Evolutionary conservation across 345 rosid genomes (phyloP).

Genomic region (Salix udensis): DNA sequence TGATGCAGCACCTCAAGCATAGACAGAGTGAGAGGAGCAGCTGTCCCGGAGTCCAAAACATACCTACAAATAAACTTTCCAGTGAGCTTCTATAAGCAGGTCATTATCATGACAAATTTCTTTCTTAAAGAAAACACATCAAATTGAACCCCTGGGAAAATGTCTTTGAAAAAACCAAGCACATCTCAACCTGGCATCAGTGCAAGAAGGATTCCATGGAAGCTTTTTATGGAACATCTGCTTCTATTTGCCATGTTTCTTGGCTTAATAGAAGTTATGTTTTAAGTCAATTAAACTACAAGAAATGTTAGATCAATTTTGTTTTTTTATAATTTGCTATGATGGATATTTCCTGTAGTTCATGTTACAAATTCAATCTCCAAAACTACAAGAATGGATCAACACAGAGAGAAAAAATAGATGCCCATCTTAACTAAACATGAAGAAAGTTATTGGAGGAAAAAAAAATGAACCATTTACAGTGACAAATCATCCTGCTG

Average conservation of each 20-base stretch:
- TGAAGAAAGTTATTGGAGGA: neutral
- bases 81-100: slow-evolving; percentile 2
- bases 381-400: neutral
- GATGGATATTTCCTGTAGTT: neutral
- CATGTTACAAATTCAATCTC: neutral
- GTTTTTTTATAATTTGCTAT: no score
- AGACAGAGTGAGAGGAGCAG: slow-evolving; percentile 93
- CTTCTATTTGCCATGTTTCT: neutral
- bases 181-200: neutral
- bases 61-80: slow-evolving; percentile 55
- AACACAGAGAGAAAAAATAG: neutral
- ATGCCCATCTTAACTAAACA: neutral
- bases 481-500: neutral
- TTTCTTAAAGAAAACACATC: neutral
- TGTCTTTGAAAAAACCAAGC: neutral
- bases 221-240: neutral
- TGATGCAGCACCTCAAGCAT: slow-evolving; percentile 80
- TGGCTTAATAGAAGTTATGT: neutral
- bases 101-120: neutral
- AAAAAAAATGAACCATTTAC: neutral
- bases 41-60: slow-evolving; percentile 89
- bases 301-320: neutral
- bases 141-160: neutral
- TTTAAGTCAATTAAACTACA: neutral
- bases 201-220: neutral